Evolutionary conservation across 2,329 filamentous ascomycete species (phyloP).

Genomic region (Alternaria gaisen): DNA sequence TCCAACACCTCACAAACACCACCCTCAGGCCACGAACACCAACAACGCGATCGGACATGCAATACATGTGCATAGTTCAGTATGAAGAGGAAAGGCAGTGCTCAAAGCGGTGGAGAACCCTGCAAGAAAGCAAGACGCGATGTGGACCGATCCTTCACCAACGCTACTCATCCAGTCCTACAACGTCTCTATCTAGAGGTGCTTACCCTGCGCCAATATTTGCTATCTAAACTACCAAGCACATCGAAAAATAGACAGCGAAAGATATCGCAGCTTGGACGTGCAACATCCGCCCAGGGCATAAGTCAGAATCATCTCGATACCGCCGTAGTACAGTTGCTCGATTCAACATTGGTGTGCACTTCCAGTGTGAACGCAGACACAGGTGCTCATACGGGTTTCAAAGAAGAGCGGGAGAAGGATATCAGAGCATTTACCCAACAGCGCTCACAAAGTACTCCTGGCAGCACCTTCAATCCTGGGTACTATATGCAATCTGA

Average conservation of each 20-base stretch:
- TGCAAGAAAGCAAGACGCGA: constrained; percentile 36
- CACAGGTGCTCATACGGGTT: constrained; percentile 58
- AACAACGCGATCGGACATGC: background rate
- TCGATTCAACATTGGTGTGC: constrained; percentile 77
- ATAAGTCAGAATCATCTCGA: constrained; percentile 49
- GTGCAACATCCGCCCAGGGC: constrained; percentile 16
- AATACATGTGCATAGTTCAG: background rate
- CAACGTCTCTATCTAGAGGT: constrained; percentile 73
- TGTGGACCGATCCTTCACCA: constrained; percentile 43
- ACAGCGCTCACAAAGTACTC: constrained; percentile 49
- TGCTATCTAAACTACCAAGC: constrained; percentile 71
- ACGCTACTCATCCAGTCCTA: constrained; percentile 69
- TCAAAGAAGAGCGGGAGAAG: constrained; percentile 41
- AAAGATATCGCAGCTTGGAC: constrained; percentile 53
- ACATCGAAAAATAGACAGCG: constrained; percentile 67
- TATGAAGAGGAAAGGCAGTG: constrained; percentile 41
- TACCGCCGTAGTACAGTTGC: constrained; percentile 61
- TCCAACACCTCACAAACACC: background rate
- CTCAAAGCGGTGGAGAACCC: constrained; percentile 27
- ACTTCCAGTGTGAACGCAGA: constrained; percentile 46
- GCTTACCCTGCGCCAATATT: constrained; percentile 73
- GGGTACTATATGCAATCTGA: constrained; percentile 53
- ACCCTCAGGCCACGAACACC: background rate
- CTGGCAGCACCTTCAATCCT: constrained; percentile 40
- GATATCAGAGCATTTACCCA: constrained; percentile 59